Evolutionary conservation across 306 rosid genomes (phyloP).

Genomic region (Citrullus amarus): DNA sequence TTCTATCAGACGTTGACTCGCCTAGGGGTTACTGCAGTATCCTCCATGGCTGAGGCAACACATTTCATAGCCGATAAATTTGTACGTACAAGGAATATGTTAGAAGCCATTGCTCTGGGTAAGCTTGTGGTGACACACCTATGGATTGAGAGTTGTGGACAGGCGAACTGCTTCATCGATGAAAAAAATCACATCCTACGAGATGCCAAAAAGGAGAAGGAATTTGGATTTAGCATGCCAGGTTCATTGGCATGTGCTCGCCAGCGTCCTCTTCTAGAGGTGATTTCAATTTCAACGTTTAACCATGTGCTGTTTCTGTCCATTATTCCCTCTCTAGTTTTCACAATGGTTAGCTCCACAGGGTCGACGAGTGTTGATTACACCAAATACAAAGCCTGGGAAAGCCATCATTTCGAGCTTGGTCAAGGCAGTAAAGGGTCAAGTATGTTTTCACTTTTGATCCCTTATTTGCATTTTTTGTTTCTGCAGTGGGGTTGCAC

Average conservation of each 20-base stretch:
- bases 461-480: not conserved
- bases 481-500: not conserved
- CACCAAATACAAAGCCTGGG: constrained; percentile 75
- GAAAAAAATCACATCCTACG: constrained; percentile 67
- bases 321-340: constrained; percentile 4
- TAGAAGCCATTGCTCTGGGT: constrained; percentile 83
- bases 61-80: constrained; percentile 86
- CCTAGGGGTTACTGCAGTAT: constrained; percentile 55
- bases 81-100: constrained; percentile 83
- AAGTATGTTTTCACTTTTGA: constrained; percentile 27
- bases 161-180: constrained; percentile 79
- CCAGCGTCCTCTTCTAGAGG: constrained; percentile 62
- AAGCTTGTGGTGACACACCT: constrained; percentile 88
- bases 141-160: constrained; percentile 94
- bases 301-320: constrained; percentile 8
- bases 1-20: constrained; percentile 49
- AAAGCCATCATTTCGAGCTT: constrained; percentile 55
- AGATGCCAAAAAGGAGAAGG: constrained; percentile 83
- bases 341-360: constrained; percentile 19
- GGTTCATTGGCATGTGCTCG: constrained; percentile 62
- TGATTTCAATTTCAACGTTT: constrained; percentile 9
- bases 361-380: constrained; percentile 77
- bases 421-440: constrained; percentile 70
- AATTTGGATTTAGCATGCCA: constrained; percentile 79
- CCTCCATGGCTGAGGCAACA: constrained; percentile 72